phyloP scores from a whole-genome alignment of 2,329 filamentous ascomycete species.

The Dryadomyces quercus-mongolicae region DNA sequence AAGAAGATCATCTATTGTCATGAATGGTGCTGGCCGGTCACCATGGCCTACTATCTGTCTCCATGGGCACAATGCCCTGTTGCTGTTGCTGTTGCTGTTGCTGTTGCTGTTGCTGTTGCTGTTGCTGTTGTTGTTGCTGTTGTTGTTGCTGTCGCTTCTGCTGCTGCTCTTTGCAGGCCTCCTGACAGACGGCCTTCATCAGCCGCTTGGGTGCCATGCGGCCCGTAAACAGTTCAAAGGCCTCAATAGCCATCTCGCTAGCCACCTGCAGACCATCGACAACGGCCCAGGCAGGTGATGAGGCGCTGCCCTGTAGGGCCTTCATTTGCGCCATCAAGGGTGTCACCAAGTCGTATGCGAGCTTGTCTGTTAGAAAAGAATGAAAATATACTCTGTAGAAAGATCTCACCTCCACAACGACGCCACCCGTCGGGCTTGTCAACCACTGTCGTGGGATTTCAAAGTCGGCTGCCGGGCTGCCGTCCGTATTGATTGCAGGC shows the following conservation, averaged over 20 bases:
- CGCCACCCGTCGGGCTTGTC: constrained; percentile 57
- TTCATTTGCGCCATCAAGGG: constrained; percentile 57
- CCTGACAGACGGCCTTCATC: constrained; percentile 49
- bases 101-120: neutral
- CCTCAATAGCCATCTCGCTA: constrained; percentile 62
- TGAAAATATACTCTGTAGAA: neutral
- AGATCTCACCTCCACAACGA: constrained; percentile 47
- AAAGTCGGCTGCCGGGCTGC: constrained; percentile 53
- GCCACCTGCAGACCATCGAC: constrained; percentile 62
- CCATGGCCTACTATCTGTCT: too few species aligned
- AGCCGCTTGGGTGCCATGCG: constrained; percentile 54
- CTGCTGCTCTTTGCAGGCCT: constrained; percentile 28
- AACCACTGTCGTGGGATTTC: constrained; percentile 59
- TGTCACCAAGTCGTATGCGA: constrained; percentile 59
- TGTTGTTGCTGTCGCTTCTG: neutral
- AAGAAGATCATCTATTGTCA: too few species aligned
- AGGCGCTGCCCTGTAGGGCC: constrained; percentile 26
- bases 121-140: neutral
- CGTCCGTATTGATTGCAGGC: constrained; percentile 49
- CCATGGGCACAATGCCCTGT: too few species aligned
- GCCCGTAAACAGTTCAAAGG: constrained; percentile 66
- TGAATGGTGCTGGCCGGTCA: too few species aligned
- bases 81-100: neutral
- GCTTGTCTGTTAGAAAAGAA: constrained; percentile 17
- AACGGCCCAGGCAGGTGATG: constrained; percentile 52